A percentile compares a stretch with the other conserved stretches of the same genome.
phyloP scores from a whole-genome alignment of 768 basidiomycete species.

The Lanmaoa pseudosensibilis region DNA sequence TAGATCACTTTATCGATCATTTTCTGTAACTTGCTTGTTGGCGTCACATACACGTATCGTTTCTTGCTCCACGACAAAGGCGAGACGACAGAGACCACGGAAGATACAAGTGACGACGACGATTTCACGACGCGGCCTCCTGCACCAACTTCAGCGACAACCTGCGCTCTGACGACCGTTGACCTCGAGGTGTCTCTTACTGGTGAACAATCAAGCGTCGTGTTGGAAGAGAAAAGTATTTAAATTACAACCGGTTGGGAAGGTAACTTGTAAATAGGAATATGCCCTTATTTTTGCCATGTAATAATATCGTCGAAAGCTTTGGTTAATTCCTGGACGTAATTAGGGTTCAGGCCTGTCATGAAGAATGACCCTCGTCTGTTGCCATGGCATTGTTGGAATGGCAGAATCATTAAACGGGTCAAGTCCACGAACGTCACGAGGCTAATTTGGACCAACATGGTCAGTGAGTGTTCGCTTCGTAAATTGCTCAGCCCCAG shows the following conservation, averaged over 20 bases:
- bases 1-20: slow-evolving; percentile 7
- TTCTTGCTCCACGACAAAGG: background rate
- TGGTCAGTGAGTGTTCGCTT: no score
- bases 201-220: no score
- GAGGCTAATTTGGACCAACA: no score
- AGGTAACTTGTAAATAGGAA: background rate
- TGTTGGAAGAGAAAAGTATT: background rate
- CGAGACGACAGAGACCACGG: background rate
- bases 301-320: no score
- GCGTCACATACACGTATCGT: slow-evolving; percentile 12
- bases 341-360: no score
- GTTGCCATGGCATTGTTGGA: no score
- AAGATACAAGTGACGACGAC: background rate
- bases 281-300: background rate
- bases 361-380: no score
- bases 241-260: background rate
- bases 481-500: no score
- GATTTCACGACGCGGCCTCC: slow-evolving; percentile 1
- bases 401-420: no score
- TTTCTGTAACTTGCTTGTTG: slow-evolving; percentile 14
- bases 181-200: background rate
- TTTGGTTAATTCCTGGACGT: no score
- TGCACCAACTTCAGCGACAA: background rate
- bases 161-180: slow-evolving; percentile 3
- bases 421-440: no score